Base-by-base conservation (phyloP, 2,329 filamentous ascomycete species). In the Fusarium redolens region DNA sequence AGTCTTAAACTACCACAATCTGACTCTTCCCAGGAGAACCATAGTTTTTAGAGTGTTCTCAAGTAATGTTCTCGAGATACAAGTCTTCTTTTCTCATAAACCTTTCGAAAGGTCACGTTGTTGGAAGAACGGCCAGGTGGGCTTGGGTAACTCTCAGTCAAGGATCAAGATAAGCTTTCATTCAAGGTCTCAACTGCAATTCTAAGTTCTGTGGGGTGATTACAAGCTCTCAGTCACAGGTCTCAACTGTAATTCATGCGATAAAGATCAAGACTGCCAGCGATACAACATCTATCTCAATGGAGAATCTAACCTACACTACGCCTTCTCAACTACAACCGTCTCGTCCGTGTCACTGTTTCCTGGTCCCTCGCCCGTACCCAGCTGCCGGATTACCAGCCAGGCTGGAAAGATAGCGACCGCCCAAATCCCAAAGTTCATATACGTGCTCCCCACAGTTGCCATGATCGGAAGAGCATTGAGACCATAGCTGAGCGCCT, bases 351-450 rank as follows among this genome's bases (percentile, higher is more conserved):
- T 57, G 50, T 38, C 33, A 22, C n/a, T 57, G 7, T 38, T 20
- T 4, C 3, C 50, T 40, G 62, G 18, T 11, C 22, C 31, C 13
- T 59, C 41, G 1, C 10, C 18, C 22, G 41, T 33, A 15, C 57
- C 65, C 38, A 64, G 2, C 40, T 50, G 38, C 7, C n/a, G 43
- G 11, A 77, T 61, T 5, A 93, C 87, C 18, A 91, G 74, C 91
- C 91, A 93, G 0, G 89, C 90, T 0, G 91, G 91, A 5, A 86
- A 69, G 15, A 93, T 79, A 0, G 91, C 85, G 3, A 90, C 61
- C 0, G 83, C 90, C 91, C 91, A 93, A 0, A 93, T 82, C 0
- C 84, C 88, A 76, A 92, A 92, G 73, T 93, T 93, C 72, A 92
- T 81, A 75, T 93, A 93, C 0, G 91, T 84, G 15, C 85, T 88